These are phyloP conservation scores for Hypoxylon sp. DNA, from an alignment of 2,329 filamentous ascomycete genomes.

Conservation along the genomic window DNA sequence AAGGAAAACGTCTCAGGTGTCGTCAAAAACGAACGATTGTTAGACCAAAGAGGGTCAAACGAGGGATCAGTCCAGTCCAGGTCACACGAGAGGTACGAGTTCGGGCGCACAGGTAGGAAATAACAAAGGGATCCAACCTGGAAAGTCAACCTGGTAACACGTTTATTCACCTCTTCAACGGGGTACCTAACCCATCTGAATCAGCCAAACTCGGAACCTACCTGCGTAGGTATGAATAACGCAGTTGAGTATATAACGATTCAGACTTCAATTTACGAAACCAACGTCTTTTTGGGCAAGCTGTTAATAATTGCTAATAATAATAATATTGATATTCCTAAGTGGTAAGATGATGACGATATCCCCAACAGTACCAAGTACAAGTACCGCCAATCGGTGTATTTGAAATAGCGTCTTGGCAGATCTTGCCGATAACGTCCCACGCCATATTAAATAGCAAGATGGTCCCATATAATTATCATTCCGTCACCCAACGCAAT, in stretches of 20 bases:
- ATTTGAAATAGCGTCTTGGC: conserved; percentile 44
- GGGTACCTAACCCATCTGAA: background rate
- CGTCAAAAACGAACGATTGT: conserved; percentile 37
- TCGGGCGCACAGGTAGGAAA: conserved; percentile 13
- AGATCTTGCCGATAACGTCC: conserved; percentile 42
- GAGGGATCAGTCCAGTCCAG: conserved; percentile 17
- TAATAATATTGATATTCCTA: background rate
- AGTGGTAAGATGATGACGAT: conserved; percentile 35
- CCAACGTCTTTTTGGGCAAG: conserved; percentile 2
- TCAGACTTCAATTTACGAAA: conserved; percentile 11
- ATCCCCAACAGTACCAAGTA: conserved; percentile 27
- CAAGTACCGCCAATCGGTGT: conserved; percentile 18
- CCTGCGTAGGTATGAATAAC: conserved; percentile 3
- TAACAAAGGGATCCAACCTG: background rate
- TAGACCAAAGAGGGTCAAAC: conserved; percentile 8
- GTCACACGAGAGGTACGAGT: conserved; percentile 42
- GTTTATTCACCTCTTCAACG: background rate
- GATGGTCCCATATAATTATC: conserved; percentile 17
- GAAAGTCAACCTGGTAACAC: conserved; percentile 4
- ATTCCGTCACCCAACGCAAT: conserved; percentile 13
- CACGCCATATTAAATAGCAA: conserved; percentile 12
- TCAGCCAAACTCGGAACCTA: background rate
- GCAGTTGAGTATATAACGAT: background rate
- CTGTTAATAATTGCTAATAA: conserved; percentile 13
- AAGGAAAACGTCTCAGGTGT: conserved; percentile 32